These are phyloP conservation scores for Fraxinus velutina DNA, from an alignment of 305 asterid species.

Conservation along the genomic window DNA sequence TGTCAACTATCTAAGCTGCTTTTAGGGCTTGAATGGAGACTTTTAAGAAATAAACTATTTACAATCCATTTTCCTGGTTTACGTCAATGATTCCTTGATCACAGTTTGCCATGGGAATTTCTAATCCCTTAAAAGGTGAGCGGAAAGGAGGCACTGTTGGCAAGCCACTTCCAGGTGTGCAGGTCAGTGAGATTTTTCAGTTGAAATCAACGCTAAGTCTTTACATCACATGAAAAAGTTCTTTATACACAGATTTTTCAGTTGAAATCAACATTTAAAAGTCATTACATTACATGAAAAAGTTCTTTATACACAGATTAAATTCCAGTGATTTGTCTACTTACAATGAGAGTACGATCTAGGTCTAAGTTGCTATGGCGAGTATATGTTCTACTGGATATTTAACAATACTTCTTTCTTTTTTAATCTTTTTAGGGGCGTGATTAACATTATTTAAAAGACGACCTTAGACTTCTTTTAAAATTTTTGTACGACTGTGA, in stretches of 20 bases:
- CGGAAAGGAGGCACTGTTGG: conserved; percentile 97
- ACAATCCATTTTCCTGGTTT: neutral
- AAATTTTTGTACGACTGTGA: neutral
- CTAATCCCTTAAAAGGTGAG: conserved; percentile 73
- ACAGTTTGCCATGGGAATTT: conserved; percentile 89
- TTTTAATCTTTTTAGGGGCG: neutral
- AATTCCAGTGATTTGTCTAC: neutral
- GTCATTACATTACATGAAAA: neutral
- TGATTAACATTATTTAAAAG: too few relatives aligned
- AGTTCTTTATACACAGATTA: neutral
- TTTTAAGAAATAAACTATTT: conserved; percentile 3
- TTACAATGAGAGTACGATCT: neutral
- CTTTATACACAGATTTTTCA: neutral
- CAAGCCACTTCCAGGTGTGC: conserved; percentile 80
- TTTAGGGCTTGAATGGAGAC: conserved; percentile 5
- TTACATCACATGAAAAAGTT: neutral
- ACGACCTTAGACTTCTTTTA: neutral
- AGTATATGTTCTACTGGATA: neutral
- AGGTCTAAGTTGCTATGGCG: neutral
- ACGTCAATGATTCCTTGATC: conserved; percentile 15
- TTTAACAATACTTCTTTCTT: neutral
- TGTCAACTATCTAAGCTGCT: neutral
- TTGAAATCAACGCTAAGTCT: neutral
- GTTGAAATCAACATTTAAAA: conserved; percentile 1
- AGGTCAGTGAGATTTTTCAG: conserved; percentile 62